A percentile compares a stretch with the other conserved stretches of the same genome.
Evolutionary conservation across 371 early-diverging fungal genomes (phyloP).

Genomic region (Conidiobolus incongruus): DNA sequence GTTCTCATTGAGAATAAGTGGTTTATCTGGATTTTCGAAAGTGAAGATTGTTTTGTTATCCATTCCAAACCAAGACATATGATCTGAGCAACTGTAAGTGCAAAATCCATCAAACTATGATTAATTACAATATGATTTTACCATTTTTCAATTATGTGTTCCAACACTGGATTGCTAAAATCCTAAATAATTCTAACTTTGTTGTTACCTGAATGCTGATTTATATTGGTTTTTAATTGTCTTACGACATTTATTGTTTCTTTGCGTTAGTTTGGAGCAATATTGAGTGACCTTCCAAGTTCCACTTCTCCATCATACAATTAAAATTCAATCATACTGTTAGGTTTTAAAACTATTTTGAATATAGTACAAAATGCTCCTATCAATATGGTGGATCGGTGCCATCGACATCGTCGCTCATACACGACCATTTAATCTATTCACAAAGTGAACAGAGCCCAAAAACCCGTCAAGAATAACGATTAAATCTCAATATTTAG

Average conservation of each 20-base stretch:
- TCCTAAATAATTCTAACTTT: constrained; percentile 66
- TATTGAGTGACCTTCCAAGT: constrained; percentile 66
- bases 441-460: constrained; percentile 67
- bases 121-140: neutral
- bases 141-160: constrained; percentile 16
- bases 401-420: constrained; percentile 80
- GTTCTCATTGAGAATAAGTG: neutral
- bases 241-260: constrained; percentile 31
- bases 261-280: constrained; percentile 39
- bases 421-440: constrained; percentile 51
- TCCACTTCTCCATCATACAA: constrained; percentile 68
- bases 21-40: constrained; percentile 24
- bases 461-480: constrained; percentile 78
- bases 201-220: constrained; percentile 23
- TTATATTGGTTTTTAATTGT: constrained; percentile 53
- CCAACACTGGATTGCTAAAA: constrained; percentile 41
- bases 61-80: constrained; percentile 76
- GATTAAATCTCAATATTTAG: constrained; percentile 23
- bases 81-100: constrained; percentile 32
- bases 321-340: too few relatives aligned
- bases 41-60: constrained; percentile 68
- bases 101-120: constrained; percentile 3
- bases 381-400: constrained; percentile 65
- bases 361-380: constrained; percentile 64
- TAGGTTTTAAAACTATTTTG: constrained; percentile 41